Evolutionary conservation across 495 filamentous ascomycete genomes (phyloP), one percentile per base, ranked within the genome.

Genomic region (Letharia lupina): DNA sequence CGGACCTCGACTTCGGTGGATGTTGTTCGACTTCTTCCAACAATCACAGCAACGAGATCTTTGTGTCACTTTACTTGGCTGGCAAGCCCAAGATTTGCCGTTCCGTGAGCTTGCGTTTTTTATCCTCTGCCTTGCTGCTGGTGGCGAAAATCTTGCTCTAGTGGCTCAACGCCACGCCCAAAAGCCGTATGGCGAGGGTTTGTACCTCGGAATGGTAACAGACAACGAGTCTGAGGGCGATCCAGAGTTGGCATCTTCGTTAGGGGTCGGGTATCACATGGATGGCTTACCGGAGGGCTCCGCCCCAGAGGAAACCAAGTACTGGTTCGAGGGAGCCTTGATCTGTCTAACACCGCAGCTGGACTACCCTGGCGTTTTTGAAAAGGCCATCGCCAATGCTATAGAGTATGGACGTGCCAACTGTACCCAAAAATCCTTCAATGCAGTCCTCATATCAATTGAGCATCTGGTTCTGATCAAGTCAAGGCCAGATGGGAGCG

Each of bases 61-160:
- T 2, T 39, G 44, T 40, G 47, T 60, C 9, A 40, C 35, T 11
- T 40, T 69, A 33, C 58, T 61, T 13, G 37, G 62, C 23, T 69
- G 60, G 65, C 40, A 54, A 20, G 52, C 39, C 18, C 44, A 66
- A 2, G 67, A 71, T 33, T 56, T 69, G 23, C 31, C 60, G 3
- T 71, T 71, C 56, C 69, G 67, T 35, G 69, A 71, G 61, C 31
- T 62, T 11, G 69, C 64, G 3, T 66, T 39, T 37, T 52, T 60
- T 18, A 60, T 71, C n/a, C 41, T 71, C 4, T 69, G 64, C 47
- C 40, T 71, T 33, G 69, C 69, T 16, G 45, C 67, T 20, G 60
- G 67, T 58, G 61, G 63, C 40, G 45, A 62, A 40, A 47, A 61
- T 33, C 28, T 68, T 8, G 20, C 62, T 20, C 16, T 66, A 15